Evolutionary conservation across 768 basidiomycete species (phyloP).

Genomic region (Tulasnella sp.): DNA sequence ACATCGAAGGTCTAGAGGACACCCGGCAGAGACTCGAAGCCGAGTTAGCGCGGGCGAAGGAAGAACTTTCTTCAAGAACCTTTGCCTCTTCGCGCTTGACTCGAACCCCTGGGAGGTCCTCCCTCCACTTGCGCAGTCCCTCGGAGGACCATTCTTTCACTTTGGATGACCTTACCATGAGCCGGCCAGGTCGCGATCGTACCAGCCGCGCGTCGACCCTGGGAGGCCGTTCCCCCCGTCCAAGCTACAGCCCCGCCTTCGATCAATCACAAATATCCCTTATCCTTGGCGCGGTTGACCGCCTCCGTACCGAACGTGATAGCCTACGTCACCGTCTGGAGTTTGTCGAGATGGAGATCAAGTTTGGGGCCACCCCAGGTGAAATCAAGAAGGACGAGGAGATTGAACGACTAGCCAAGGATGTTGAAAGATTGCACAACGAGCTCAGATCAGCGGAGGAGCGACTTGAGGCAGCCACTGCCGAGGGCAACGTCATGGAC

Average conservation of each 20-base stretch:
- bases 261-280: neutral
- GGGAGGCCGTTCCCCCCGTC: neutral
- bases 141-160: neutral
- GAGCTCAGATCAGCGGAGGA: neutral
- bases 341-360: slow-evolving; percentile 35
- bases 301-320: slow-evolving; percentile 36
- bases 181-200: neutral
- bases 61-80: neutral
- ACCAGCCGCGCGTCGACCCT: neutral
- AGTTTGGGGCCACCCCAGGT: slow-evolving; percentile 29
- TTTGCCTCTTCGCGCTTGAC: neutral
- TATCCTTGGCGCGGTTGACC: slow-evolving; percentile 32
- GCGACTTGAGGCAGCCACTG: neutral
- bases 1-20: neutral
- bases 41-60: neutral
- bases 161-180: neutral
- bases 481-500: neutral
- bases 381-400: slow-evolving; percentile 12
- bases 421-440: neutral
- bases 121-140: neutral
- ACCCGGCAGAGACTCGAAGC: neutral
- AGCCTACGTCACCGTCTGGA: slow-evolving; percentile 34
- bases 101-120: neutral
- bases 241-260: neutral
- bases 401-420: neutral